phyloP scores from a whole-genome alignment of 1,284 basidiomycete species.

The Athelia psychrophila region DNA sequence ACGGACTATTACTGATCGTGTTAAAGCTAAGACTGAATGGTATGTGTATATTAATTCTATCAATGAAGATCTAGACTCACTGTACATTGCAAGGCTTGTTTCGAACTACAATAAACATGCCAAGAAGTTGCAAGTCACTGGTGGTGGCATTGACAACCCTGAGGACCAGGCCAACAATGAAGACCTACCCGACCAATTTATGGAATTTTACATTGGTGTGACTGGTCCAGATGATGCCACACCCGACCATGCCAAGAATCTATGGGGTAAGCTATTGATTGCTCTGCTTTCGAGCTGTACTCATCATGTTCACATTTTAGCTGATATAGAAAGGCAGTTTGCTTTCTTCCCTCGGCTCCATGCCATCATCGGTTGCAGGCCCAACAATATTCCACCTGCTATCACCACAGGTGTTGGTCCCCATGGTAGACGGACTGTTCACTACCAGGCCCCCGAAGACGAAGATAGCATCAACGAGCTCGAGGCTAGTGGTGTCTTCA shows the following conservation, averaged over 20 bases:
- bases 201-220: conserved; percentile 10
- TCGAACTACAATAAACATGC: no score
- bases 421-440: no score
- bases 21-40: conserved; percentile 6
- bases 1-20: not conserved
- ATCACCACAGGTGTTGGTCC: conserved; percentile 5
- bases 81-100: no score
- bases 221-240: conserved; percentile 11
- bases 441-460: no score
- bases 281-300: no score
- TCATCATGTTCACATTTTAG: conserved; percentile 16
- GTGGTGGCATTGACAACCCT: conserved; percentile 4
- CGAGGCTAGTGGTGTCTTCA: no score
- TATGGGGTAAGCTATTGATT: conserved; percentile 9
- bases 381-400: conserved; percentile 1
- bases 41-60: not conserved
- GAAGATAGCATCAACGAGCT: no score
- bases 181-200: conserved; percentile 1
- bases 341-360: conserved; percentile 2
- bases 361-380: conserved; percentile 1
- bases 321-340: conserved; percentile 2
- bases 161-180: conserved; percentile 5
- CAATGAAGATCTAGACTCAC: not conserved
- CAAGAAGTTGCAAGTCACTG: conserved; percentile 6
- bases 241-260: conserved; percentile 7